These are phyloP conservation scores for Oryza brachyantha DNA, from an alignment of 176 grass and related monocot species.

Conservation along the genomic window DNA sequence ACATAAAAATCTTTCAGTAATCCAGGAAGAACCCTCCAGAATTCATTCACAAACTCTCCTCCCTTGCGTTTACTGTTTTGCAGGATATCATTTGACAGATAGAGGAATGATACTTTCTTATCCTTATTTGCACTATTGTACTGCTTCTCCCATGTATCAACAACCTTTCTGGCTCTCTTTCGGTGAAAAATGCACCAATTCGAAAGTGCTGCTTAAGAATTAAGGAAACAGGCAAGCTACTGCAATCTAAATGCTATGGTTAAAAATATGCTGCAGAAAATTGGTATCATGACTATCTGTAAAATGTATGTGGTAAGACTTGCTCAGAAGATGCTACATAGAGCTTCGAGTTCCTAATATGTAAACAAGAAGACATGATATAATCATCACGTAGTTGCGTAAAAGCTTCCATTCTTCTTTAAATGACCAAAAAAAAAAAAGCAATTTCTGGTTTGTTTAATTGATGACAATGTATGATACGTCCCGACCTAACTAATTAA, in stretches of 20 bases:
- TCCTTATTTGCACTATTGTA: constrained; percentile 67
- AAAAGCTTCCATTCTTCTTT: neutral
- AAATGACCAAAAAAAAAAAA: neutral
- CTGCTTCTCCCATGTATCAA: constrained; percentile 92
- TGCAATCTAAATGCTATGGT: neutral
- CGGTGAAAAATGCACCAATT: constrained; percentile 94
- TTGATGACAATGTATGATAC: neutral
- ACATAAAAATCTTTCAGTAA: constrained; percentile 75
- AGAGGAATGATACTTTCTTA: constrained; percentile 77
- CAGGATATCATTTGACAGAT: constrained; percentile 96
- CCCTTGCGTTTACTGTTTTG: constrained; percentile 98
- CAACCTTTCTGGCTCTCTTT: constrained; percentile 85
- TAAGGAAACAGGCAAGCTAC: constrained; percentile 48
- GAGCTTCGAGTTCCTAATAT: neutral
- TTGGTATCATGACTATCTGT: neutral
- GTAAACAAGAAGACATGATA: neutral
- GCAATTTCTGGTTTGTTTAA: neutral
- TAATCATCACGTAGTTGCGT: neutral
- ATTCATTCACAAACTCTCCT: constrained; percentile 90
- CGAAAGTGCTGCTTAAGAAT: constrained; percentile 75
- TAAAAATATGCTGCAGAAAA: constrained; percentile 7
- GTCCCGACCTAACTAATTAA: neutral
- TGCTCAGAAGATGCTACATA: neutral
- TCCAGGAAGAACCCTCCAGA: constrained; percentile 93
- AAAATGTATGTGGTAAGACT: neutral